Percentiles rank a stretch among this genome's conserved stretches.
Evolutionary conservation across 805 yeast species (phyloP).

Genomic region (Starmerella bacillaris): DNA sequence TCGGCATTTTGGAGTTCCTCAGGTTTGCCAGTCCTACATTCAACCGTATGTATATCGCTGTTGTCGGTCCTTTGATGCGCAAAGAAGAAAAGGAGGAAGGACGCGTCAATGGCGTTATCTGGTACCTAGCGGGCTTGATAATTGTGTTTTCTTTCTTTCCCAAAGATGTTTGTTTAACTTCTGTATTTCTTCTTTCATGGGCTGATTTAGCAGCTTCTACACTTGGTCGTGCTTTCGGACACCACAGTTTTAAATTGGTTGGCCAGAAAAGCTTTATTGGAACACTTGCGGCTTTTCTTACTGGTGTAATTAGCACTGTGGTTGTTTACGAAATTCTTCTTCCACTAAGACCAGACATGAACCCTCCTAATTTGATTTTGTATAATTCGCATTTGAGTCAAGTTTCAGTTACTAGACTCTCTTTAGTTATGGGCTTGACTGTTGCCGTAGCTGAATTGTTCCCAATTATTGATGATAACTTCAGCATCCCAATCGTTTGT

Average conservation of each 20-base stretch:
- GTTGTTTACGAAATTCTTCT: slow-evolving; percentile 55
- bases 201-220: slow-evolving; percentile 96
- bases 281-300: slow-evolving; percentile 61
- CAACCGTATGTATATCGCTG: slow-evolving; percentile 47
- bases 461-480: slow-evolving; percentile 75
- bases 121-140: slow-evolving; percentile 65
- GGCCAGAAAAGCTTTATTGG: slow-evolving; percentile 78
- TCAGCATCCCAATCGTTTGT: slow-evolving; percentile 82
- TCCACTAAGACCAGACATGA: slow-evolving; percentile 41
- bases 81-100: slow-evolving; percentile 48
- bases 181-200: slow-evolving; percentile 78
- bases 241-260: slow-evolving; percentile 60
- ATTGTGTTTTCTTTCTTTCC: slow-evolving; percentile 53
- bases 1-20: slow-evolving; percentile 47
- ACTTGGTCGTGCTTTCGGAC: slow-evolving; percentile 71
- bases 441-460: slow-evolving; percentile 80
- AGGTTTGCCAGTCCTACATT: slow-evolving; percentile 45
- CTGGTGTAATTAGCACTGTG: slow-evolving; percentile 52
- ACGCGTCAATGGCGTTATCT: slow-evolving; percentile 63
- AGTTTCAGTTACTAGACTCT: slow-evolving; percentile 35
- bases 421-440: slow-evolving; percentile 53
- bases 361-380: slow-evolving; percentile 37
- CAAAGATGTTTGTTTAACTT: slow-evolving; percentile 62
- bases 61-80: slow-evolving; percentile 69
- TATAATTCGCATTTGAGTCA: slow-evolving; percentile 49